These are phyloP conservation scores for Silene conica DNA, from an alignment of 148 eudicot species.

Conservation along the genomic window DNA sequence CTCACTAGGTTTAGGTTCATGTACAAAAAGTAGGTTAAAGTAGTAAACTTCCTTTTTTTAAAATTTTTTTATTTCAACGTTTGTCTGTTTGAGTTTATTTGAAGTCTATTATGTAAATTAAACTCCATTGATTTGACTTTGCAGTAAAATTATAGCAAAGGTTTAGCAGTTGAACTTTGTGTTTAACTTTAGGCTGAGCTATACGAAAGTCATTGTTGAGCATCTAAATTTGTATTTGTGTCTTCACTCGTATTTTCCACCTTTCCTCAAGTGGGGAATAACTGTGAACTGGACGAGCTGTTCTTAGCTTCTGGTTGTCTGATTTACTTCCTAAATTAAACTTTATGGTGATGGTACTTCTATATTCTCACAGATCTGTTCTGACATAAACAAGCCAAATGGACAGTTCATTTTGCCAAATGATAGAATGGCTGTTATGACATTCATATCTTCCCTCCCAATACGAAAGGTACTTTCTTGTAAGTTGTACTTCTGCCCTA, in stretches of 20 bases:
- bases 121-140: not conserved
- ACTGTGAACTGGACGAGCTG: slow-evolving; percentile 4
- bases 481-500: not conserved
- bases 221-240: too few species aligned
- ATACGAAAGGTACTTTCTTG: slow-evolving; percentile 68
- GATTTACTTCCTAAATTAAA: not conserved
- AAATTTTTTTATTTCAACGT: not conserved
- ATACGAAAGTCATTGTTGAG: too few species aligned
- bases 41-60: too few species aligned
- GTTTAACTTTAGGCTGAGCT: not conserved
- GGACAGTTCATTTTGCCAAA: slow-evolving; percentile 91
- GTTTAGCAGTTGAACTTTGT: too few species aligned
- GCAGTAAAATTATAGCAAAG: not conserved
- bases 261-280: not conserved
- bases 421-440: slow-evolving; percentile 77
- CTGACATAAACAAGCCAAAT: slow-evolving; percentile 97
- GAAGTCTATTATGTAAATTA: not conserved
- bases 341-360: not conserved
- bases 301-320: not conserved
- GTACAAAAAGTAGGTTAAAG: not conserved
- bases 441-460: slow-evolving; percentile 91
- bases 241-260: not conserved
- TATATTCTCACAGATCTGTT: slow-evolving; percentile 55
- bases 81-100: not conserved
- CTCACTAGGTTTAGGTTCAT: not conserved